Conservation (phyloP, 768 basidiomycete genomes). For the Leccinum obscurum region DNA sequence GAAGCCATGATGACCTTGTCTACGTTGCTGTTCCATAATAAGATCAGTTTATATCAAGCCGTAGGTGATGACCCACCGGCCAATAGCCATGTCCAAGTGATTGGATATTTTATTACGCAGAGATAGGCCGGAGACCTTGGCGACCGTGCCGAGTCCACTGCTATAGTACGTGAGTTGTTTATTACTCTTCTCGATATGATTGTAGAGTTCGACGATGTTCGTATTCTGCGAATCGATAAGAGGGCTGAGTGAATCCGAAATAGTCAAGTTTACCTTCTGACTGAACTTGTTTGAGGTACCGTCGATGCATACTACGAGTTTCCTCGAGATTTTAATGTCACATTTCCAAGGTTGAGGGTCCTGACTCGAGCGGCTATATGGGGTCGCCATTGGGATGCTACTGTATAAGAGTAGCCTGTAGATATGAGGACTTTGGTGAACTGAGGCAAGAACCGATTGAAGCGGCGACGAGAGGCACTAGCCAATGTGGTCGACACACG, state of each 20-base stretch:
- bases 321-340: too few relatives aligned
- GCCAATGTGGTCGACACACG: too few relatives aligned
- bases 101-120: conserved; percentile 23
- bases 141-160: conserved; percentile 42
- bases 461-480: too few relatives aligned
- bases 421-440: too few relatives aligned
- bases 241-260: neutral
- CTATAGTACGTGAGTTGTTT: conserved; percentile 41
- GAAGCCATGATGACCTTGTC: conserved; percentile 35
- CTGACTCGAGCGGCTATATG: too few relatives aligned
- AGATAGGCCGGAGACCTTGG: conserved; percentile 24
- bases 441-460: too few relatives aligned
- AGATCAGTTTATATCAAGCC: neutral
- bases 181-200: conserved; percentile 32
- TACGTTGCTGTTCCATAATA: conserved; percentile 32
- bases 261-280: conserved; percentile 23
- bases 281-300: conserved; percentile 43
- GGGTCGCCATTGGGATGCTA: too few relatives aligned
- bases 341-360: too few relatives aligned
- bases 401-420: too few relatives aligned
- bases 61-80: conserved; percentile 28
- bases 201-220: conserved; percentile 42
- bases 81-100: conserved; percentile 36
- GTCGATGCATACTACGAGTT: conserved; percentile 38
- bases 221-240: conserved; percentile 31